Percentiles rank a stretch among this genome's conserved stretches.
Evolutionary conservation across 768 basidiomycete species (phyloP).

Genomic region (Phaeolepiota aurea): DNA sequence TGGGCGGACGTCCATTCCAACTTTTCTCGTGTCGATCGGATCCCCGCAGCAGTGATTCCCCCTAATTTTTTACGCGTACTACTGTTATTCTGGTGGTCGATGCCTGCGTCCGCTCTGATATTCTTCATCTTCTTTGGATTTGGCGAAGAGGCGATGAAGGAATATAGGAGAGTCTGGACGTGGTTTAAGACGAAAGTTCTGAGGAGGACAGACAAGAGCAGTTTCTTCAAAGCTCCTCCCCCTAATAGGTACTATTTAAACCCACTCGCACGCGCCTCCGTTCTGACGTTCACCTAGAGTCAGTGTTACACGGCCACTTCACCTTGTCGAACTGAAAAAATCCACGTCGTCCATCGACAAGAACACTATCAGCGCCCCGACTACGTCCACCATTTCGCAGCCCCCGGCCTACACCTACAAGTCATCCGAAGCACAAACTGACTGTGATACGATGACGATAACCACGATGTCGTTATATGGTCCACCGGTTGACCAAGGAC

Average conservation of each 20-base stretch:
- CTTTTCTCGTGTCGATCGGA: conserved; percentile 27
- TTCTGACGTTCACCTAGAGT: not conserved
- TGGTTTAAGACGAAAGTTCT: conserved; percentile 4
- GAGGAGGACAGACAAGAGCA: conserved; percentile 1
- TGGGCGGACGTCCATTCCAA: conserved; percentile 43
- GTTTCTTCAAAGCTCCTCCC: not conserved
- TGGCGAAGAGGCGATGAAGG: conserved; percentile 30
- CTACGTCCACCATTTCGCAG: not conserved
- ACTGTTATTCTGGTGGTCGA: conserved; percentile 9
- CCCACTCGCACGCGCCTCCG: not conserved
- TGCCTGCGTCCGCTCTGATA: conserved; percentile 22
- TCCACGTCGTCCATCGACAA: not conserved
- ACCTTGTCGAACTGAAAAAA: no score
- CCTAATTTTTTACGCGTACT: conserved; percentile 2
- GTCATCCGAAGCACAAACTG: not conserved
- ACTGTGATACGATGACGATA: not conserved
- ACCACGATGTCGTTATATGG: not conserved
- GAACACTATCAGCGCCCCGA: not conserved
- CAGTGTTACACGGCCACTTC: no score
- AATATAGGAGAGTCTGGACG: conserved; percentile 21
- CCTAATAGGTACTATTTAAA: not conserved
- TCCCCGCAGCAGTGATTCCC: conserved; percentile 19
- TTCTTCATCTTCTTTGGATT: conserved; percentile 45
- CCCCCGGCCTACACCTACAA: not conserved
- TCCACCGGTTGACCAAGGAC: not conserved